Percentiles rank a stretch among this genome's conserved stretches.
phyloP scores from a whole-genome alignment of 441 rosid species.

The Gossypium trilobum region DNA sequence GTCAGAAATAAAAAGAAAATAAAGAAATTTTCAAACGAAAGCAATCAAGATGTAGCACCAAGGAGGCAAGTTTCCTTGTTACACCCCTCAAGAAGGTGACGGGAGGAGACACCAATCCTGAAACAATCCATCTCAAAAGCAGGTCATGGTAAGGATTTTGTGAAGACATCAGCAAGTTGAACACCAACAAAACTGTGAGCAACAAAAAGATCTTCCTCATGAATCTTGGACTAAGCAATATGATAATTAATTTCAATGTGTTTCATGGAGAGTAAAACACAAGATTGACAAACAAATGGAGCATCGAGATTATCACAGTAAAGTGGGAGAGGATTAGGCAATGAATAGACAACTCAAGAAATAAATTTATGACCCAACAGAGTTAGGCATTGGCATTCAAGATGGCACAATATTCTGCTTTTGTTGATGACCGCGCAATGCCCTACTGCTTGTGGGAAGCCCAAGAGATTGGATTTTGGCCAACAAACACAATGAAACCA shows the following conservation, averaged over 20 bases:
- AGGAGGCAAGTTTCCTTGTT: not conserved
- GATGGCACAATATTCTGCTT: not conserved
- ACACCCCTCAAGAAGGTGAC: not conserved
- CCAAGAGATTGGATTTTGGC: too few relatives aligned
- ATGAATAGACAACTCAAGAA: not conserved
- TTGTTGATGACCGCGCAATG: not conserved
- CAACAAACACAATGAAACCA: too few relatives aligned
- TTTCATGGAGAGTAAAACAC: not conserved
- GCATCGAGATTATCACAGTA: not conserved
- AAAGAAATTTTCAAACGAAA: not conserved
- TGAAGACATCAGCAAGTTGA: not conserved
- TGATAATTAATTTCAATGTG: not conserved
- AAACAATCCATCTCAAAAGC: not conserved
- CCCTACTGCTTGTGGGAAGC: not conserved
- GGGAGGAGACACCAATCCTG: not conserved
- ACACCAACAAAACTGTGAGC: not conserved
- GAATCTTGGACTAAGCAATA: not conserved
- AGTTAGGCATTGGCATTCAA: not conserved
- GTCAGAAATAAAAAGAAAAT: not conserved
- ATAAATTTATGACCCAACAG: not conserved
- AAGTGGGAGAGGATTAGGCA: not conserved
- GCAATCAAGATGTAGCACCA: not conserved
- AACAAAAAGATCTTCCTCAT: not conserved
- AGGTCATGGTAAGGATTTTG: not conserved
- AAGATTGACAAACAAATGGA: not conserved